phyloP scores from a whole-genome alignment of 2,329 filamentous ascomycete species.

The Juglanconis sp. region DNA sequence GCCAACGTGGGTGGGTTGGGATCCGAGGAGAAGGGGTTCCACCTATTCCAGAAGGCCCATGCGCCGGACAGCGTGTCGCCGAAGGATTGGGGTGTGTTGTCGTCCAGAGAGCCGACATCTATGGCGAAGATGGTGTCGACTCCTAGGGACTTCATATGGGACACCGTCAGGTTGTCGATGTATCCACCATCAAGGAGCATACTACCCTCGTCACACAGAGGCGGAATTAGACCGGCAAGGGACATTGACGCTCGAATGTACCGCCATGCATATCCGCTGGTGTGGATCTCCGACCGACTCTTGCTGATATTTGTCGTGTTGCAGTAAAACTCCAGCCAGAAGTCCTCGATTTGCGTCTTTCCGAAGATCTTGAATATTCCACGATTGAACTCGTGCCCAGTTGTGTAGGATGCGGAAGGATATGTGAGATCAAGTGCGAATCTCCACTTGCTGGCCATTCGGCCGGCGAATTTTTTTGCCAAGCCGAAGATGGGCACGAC shows the following conservation, averaged over 20 bases:
- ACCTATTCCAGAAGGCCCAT: slow-evolving; percentile 92
- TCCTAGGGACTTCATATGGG: slow-evolving; percentile 93
- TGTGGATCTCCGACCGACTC: slow-evolving; percentile 87
- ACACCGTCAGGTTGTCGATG: slow-evolving; percentile 93
- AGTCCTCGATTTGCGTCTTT: slow-evolving; percentile 95
- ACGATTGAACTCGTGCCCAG: slow-evolving; percentile 96
- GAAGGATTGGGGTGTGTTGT: slow-evolving; percentile 86
- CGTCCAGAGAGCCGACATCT: slow-evolving; percentile 89
- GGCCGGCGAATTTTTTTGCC: slow-evolving; percentile 93
- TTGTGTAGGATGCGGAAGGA: slow-evolving; percentile 94
- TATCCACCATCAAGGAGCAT: slow-evolving; percentile 97
- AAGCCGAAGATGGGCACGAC: slow-evolving; percentile 95
- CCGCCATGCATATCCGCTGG: slow-evolving; percentile 93
- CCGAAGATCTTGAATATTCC: slow-evolving; percentile 99
- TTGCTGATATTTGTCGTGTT: slow-evolving; percentile 99
- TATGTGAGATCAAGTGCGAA: slow-evolving; percentile 96
- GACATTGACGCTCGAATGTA: slow-evolving; percentile 98
- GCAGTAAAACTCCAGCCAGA: slow-evolving; percentile 98
- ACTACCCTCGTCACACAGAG: slow-evolving; percentile 92
- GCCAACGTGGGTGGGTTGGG: slow-evolving; percentile 93
- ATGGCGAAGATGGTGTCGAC: slow-evolving; percentile 94
- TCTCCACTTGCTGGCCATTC: slow-evolving; percentile 99
- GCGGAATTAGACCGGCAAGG: slow-evolving; percentile 84
- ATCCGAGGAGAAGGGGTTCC: slow-evolving; percentile 88
- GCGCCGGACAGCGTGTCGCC: slow-evolving; percentile 92